Evolutionary conservation across 75 land plant genomes (phyloP).

Genomic region (Cunninghamia lanceolata): DNA sequence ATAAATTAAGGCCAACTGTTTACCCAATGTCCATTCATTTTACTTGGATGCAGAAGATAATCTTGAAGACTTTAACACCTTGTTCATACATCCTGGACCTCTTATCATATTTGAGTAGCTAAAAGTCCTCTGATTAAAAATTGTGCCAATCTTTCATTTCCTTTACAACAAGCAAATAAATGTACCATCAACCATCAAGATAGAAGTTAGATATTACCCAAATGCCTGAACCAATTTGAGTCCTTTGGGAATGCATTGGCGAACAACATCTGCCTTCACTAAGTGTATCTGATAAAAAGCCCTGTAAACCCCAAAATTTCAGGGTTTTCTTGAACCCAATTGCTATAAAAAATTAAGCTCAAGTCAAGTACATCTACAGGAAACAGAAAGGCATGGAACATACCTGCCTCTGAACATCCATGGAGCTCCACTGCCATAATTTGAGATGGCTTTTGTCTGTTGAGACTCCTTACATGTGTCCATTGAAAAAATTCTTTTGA

Average conservation of each 20-base stretch:
- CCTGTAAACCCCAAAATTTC: slow-evolving; percentile 31
- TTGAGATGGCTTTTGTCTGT: slow-evolving; percentile 8
- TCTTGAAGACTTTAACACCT: not conserved
- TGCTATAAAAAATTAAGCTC: not conserved
- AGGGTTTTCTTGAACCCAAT: not conserved
- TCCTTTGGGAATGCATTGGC: slow-evolving; percentile 72
- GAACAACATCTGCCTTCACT: slow-evolving; percentile 75
- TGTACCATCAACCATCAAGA: not conserved
- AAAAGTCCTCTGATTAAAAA: not conserved
- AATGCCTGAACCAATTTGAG: slow-evolving; percentile 87
- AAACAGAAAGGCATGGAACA: slow-evolving; percentile 10
- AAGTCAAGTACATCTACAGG: not conserved
- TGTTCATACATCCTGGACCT: not conserved
- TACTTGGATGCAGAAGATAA: not conserved
- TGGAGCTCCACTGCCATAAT: slow-evolving; percentile 65
- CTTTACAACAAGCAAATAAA: not conserved
- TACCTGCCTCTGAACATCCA: slow-evolving; percentile 83
- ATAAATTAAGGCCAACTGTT: not conserved
- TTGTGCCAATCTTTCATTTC: not conserved
- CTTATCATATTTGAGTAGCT: not conserved
- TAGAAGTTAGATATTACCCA: slow-evolving; percentile 42
- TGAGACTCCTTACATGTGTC: not conserved
- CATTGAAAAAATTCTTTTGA: not conserved
- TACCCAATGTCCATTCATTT: not conserved
- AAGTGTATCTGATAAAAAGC: slow-evolving; percentile 93